Conservation (phyloP, 2,329 filamentous ascomycete genomes). For the Colletotrichum noveboracense region DNA sequence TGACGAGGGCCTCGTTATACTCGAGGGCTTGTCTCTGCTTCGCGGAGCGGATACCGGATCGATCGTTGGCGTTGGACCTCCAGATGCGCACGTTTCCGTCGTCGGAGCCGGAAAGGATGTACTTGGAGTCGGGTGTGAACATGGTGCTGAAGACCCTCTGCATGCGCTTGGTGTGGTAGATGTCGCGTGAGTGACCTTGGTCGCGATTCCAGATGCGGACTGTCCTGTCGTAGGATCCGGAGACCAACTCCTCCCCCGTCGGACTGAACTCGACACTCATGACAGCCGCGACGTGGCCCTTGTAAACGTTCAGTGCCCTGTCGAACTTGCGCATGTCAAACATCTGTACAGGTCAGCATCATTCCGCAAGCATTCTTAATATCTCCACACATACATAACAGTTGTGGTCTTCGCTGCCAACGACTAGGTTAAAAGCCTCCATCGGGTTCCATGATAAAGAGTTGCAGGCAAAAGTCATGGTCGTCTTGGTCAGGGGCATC, state of each 20-base stretch:
- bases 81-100: constrained; percentile 90
- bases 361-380: background rate
- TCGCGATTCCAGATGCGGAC: constrained; percentile 84
- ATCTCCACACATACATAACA: constrained; percentile 46
- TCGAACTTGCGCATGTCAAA: constrained; percentile 95
- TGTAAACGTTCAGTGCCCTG: constrained; percentile 85
- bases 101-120: constrained; percentile 88
- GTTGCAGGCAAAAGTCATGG: constrained; percentile 84
- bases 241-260: constrained; percentile 92
- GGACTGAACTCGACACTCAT: constrained; percentile 97
- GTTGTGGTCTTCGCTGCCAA: constrained; percentile 95
- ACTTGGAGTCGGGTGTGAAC: constrained; percentile 90
- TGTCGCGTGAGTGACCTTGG: constrained; percentile 84
- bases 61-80: constrained; percentile 83
- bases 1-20: constrained; percentile 85
- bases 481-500: constrained; percentile 79
- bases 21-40: constrained; percentile 87
- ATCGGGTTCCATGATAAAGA: constrained; percentile 92
- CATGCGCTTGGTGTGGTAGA: constrained; percentile 98
- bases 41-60: constrained; percentile 85
- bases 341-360: constrained; percentile 38
- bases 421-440: constrained; percentile 94
- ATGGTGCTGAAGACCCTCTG: constrained; percentile 87
- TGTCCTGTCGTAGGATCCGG: constrained; percentile 84
- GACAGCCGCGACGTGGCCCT: constrained; percentile 87